Percentiles rank a stretch among this genome's conserved stretches.
Evolutionary conservation across 768 basidiomycete genomes (phyloP).

Genomic region (Boletus rubescentipes): DNA sequence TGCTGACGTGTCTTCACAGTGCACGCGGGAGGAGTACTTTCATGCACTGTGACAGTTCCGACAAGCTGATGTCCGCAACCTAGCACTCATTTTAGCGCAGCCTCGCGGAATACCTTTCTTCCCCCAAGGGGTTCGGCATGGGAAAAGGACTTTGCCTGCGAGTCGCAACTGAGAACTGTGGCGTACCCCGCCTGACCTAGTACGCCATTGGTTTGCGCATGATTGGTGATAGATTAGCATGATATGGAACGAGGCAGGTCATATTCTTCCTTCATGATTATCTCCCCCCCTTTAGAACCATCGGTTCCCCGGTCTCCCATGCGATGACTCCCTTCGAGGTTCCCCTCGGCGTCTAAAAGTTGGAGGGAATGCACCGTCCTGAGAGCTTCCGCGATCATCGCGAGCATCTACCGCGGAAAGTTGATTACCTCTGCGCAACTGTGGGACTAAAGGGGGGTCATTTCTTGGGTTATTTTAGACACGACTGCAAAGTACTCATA

Average conservation of each 20-base stretch:
- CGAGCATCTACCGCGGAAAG: neutral
- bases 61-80: neutral
- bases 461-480: neutral
- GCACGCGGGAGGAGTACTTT: neutral
- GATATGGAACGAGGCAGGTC: neutral
- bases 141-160: neutral
- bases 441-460: neutral
- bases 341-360: neutral
- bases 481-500: neutral
- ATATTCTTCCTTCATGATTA: neutral
- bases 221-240: neutral
- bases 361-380: neutral
- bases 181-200: neutral
- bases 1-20: neutral
- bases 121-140: neutral
- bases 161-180: neutral
- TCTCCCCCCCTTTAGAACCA: neutral
- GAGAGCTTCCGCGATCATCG: neutral
- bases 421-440: neutral
- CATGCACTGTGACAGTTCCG: neutral
- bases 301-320: neutral
- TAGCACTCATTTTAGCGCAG: neutral
- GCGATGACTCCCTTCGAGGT: neutral
- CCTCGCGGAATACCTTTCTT: neutral
- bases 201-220: neutral